Percentiles rank a stretch among this genome's conserved stretches.
Evolutionary conservation across 306 rosid species (phyloP).

Genomic region (Begonia loranthoides): DNA sequence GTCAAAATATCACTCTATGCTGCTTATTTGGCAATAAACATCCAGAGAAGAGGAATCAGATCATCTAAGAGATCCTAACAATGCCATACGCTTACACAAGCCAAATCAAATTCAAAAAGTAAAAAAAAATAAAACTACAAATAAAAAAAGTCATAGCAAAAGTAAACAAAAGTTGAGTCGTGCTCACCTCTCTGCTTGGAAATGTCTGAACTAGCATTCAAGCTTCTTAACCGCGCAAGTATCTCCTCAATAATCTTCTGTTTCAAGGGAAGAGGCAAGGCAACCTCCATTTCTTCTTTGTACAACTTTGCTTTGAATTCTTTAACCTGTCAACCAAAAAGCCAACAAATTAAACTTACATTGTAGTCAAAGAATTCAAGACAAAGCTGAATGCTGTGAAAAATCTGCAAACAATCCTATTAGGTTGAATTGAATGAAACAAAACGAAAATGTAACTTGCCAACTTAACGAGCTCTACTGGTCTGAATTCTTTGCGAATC

Average conservation of each 20-base stretch:
- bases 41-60: too few relatives aligned
- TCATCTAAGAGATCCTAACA: background rate
- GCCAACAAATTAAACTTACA: background rate
- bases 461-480: constrained; percentile 58
- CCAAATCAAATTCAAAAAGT: background rate
- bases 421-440: background rate
- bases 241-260: constrained; percentile 56
- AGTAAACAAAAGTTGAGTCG: background rate
- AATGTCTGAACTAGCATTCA: constrained; percentile 29
- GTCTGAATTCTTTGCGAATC: constrained; percentile 59
- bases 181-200: constrained; percentile 61
- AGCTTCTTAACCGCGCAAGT: constrained; percentile 38
- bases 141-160: background rate
- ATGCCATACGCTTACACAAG: background rate
- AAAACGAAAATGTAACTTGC: constrained; percentile 31
- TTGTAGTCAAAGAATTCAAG: background rate
- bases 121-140: too few relatives aligned
- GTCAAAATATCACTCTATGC: too few relatives aligned
- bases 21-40: too few relatives aligned
- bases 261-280: constrained; percentile 60
- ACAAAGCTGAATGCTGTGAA: too few relatives aligned
- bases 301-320: constrained; percentile 44
- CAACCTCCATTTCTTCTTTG: constrained; percentile 20
- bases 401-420: too few relatives aligned
- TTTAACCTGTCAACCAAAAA: constrained; percentile 42